Evolutionary conservation across 495 filamentous ascomycete species (phyloP).

Genomic region (Tuber umbilicatum): DNA sequence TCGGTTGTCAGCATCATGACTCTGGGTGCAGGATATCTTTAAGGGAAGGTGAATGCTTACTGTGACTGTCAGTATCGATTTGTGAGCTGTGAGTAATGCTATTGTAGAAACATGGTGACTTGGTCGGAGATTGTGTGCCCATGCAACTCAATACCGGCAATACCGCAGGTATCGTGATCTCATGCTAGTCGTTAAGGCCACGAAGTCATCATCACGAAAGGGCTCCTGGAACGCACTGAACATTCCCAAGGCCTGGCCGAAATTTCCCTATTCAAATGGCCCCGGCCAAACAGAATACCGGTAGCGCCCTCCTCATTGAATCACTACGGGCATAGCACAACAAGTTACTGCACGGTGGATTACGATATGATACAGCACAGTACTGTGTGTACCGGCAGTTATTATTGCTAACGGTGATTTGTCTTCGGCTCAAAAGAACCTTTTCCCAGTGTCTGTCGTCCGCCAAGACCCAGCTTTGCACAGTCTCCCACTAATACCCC

Average conservation of each 20-base stretch:
- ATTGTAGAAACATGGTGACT: not conserved
- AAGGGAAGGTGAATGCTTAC: not conserved
- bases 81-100: not conserved
- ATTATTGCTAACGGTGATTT: not conserved
- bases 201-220: not conserved
- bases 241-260: not conserved
- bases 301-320: too few relatives aligned
- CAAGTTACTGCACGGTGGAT: too few relatives aligned
- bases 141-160: not conserved
- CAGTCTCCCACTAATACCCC: slow-evolving; percentile 7
- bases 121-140: not conserved
- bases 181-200: not conserved
- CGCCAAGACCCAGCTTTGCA: not conserved
- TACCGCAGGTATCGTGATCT: not conserved
- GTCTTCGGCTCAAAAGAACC: not conserved
- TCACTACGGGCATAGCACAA: too few relatives aligned
- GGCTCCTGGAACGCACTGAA: not conserved
- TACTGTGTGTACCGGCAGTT: not conserved
- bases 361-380: not conserved
- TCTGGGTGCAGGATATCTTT: not conserved
- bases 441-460: not conserved
- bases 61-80: not conserved
- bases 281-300: not conserved
- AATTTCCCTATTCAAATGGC: not conserved
- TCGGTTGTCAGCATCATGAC: slow-evolving; percentile 11